Base-by-base conservation (phyloP, 345 rosid genomes). In the Raphanus raphanistrum region DNA sequence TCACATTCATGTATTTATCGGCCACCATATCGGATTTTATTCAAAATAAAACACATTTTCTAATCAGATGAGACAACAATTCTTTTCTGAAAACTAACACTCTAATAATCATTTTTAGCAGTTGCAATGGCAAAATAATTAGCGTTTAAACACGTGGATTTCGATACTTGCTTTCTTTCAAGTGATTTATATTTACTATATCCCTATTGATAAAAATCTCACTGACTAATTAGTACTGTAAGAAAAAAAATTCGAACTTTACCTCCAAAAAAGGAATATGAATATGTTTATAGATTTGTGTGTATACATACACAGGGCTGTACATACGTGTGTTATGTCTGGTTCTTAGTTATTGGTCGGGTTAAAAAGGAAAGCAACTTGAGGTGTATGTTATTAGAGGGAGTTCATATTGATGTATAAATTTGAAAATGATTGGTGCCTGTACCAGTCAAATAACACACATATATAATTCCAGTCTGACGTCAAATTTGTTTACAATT, bases 361-460 rank as follows among this genome's bases (percentile, higher is more conserved):
- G 61, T 55, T 57, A 52, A 74, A 79, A 80, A 63, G 82, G 72
- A 63, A 43, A 74, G 57, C 79, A 74, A 70, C 67, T 75, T 80
- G 82, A 64, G 63, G 78, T 80, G 82, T 72, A 63, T 79, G 82
- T 69, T 59, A 63, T 41, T 68, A 74, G 69, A 79, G 78, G 71
- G 64, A 73, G 63, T 65, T 48, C 68, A 64, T 63, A 80, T 38
- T 74, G 75, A 13, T 64, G 54, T 70, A 65, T 61, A 58, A 75
- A 11, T 74, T 48, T 55, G 83, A 80, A 74, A 80, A 75, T 58
- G 76, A 75, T 75, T 75, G 79, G 83, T 80, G 76, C 57, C 66
- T 75, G 76, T 65, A 80, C 52, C 68, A 65, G 60, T 80, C 76
- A 64, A 59, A 45, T 70, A 32, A 54, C 48, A 50, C 52, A 68